These are phyloP conservation scores for Porpolomopsis calyptriformis DNA, from an alignment of 768 basidiomycete species.

Conservation along the genomic window DNA sequence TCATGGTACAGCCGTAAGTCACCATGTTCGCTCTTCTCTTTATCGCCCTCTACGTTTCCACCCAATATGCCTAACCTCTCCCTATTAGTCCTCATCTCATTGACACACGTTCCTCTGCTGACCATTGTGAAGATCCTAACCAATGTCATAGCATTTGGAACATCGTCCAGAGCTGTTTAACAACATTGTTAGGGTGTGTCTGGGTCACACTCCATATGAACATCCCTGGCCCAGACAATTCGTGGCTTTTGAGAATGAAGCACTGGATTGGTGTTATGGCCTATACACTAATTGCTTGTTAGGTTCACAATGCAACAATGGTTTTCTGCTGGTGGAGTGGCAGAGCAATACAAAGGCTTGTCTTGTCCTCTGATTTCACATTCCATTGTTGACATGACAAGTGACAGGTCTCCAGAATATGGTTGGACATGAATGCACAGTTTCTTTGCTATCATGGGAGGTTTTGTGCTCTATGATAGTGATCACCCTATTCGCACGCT, in stretches of 20 bases:
- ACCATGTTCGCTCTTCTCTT: too few relatives aligned
- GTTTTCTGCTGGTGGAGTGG: constrained; percentile 6
- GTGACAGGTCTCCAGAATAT: neutral
- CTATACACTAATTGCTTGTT: constrained; percentile 14
- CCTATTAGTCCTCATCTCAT: too few relatives aligned
- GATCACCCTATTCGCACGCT: too few relatives aligned
- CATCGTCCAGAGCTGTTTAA: constrained; percentile 18
- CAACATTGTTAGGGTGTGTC: constrained; percentile 16
- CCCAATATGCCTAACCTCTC: too few relatives aligned
- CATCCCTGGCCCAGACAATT: constrained; percentile 9
- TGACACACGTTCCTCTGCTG: too few relatives aligned
- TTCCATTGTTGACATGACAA: neutral
- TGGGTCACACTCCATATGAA: constrained; percentile 20
- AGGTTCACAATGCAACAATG: constrained; percentile 16
- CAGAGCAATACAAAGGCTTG: neutral
- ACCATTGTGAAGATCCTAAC: too few relatives aligned
- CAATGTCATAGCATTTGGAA: constrained; percentile 10
- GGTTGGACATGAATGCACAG: constrained; percentile 6
- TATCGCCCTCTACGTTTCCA: too few relatives aligned
- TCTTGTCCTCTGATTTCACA: neutral
- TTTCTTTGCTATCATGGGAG: constrained; percentile 8
- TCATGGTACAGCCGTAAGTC: too few relatives aligned
- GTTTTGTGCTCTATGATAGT: too few relatives aligned
- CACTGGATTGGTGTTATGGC: constrained; percentile 10
- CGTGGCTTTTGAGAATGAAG: neutral